Base-by-base conservation (phyloP, 805 yeast genomes). In the Saturnispora sanitii region DNA sequence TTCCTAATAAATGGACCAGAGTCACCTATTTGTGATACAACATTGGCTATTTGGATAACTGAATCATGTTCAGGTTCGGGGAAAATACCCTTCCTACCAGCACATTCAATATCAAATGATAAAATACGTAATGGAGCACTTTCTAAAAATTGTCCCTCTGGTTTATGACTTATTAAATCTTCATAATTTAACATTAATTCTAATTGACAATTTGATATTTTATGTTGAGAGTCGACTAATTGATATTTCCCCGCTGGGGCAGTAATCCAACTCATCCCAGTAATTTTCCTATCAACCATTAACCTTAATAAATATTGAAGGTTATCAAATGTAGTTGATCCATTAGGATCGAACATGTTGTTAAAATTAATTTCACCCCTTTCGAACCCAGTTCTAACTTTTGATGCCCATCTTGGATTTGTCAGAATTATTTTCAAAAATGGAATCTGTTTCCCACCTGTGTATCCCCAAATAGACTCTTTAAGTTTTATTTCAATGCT, bases 201-300 rank as follows among this genome's bases (percentile, higher is more conserved):
- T 21, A 88, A 60, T 60, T 92, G 99, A 57, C 95, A 84, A 0
- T 80, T 75, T 0, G 96, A 84, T 7, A 79, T 70, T 46, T 62
- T 67, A 6, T 49, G 29, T 2, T 35, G 4, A 11, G 59, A 50
- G 1, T 57, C 48, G 2, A 76, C 68, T 47, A 77, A 37, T 1
- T 55, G 51, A 58, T 88, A 94, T 49, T 73, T 80, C 0, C 77
- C 77, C 42, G 68, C 73, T 0, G 97, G 96, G 20, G 90, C 68
- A 0, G 95, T 82, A 21, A 94, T 70, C 99, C 99, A 92, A 20
- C 94, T 82, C 98, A 92, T 92, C 30, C 99, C 94, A 1, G 90
- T 82, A 45, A 90, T 85, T 37, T 80, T 76, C 60, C 94, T 80
- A 62, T 92, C 99, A 33, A 92, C 76, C 92, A 92, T 86, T 61